phyloP scores from a whole-genome alignment of 2,329 filamentous ascomycete species.

The Aspergillus sclerotialis region DNA sequence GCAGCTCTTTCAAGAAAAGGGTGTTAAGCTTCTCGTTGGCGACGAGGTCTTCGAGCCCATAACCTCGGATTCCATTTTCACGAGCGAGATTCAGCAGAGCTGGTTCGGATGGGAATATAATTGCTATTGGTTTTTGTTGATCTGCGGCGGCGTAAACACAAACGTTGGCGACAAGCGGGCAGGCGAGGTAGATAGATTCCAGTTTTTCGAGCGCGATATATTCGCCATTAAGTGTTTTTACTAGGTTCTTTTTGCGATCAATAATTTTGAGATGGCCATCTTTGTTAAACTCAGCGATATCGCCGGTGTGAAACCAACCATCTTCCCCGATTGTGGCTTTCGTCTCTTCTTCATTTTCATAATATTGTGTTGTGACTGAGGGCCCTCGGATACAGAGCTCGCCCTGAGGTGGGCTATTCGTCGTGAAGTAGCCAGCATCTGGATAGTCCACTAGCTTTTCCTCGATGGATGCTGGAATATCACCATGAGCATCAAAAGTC shows the following conservation, averaged over 20 bases:
- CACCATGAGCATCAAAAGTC: conserved; percentile 69
- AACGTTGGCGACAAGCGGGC: conserved; percentile 72
- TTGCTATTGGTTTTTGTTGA: conserved; percentile 70
- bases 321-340: conserved; percentile 68
- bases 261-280: conserved; percentile 79
- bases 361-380: conserved; percentile 71
- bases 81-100: conserved; percentile 50
- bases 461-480: conserved; percentile 70
- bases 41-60: conserved; percentile 62
- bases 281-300: conserved; percentile 82
- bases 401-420: conserved; percentile 72
- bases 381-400: conserved; percentile 84
- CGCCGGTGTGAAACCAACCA: conserved; percentile 95
- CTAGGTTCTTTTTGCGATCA: conserved; percentile 95
- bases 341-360: conserved; percentile 79
- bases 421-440: conserved; percentile 77
- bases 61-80: conserved; percentile 56
- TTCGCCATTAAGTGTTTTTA: conserved; percentile 92
- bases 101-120: conserved; percentile 60
- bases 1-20: conserved; percentile 34
- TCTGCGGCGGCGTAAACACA: conserved; percentile 76
- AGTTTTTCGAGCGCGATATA: conserved; percentile 97
- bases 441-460: conserved; percentile 86
- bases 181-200: conserved; percentile 81
- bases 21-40: conserved; percentile 37